These are phyloP conservation scores for Talaromyces sp. DNA, from an alignment of 2,329 filamentous ascomycete species.

Conservation along the genomic window DNA sequence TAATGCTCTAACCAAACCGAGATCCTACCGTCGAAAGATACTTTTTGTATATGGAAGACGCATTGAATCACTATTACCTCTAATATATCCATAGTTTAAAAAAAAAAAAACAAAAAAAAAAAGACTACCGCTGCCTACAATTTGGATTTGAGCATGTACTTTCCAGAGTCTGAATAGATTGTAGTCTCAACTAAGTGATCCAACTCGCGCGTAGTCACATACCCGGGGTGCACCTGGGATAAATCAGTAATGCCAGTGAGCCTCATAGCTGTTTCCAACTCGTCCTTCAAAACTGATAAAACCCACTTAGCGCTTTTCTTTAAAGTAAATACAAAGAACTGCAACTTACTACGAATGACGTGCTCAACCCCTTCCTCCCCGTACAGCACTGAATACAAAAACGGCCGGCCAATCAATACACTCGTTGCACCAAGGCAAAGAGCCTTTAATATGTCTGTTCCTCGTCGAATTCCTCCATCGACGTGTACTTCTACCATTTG, in stretches of 20 bases:
- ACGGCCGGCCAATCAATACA: conserved; percentile 69
- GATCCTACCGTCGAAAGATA: background rate
- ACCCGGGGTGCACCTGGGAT: conserved; percentile 64
- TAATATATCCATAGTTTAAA: background rate
- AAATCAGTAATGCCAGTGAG: conserved; percentile 70
- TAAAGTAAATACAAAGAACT: background rate
- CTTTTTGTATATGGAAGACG: background rate
- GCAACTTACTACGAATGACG: conserved; percentile 54
- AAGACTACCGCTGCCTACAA: background rate
- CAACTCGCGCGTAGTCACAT: conserved; percentile 53
- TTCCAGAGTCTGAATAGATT: background rate
- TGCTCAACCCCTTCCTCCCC: conserved; percentile 59
- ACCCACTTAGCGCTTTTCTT: background rate
- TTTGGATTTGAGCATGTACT: background rate
- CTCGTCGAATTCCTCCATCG: conserved; percentile 78
- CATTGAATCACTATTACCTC: background rate
- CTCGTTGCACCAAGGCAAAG: conserved; percentile 76
- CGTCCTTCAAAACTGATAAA: conserved; percentile 55
- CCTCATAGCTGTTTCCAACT: conserved; percentile 62
- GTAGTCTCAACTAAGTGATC: background rate
- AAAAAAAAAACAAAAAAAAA: background rate
- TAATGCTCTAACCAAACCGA: background rate
- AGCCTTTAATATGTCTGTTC: conserved; percentile 85
- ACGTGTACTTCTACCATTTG: conserved; percentile 73
- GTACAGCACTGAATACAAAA: conserved; percentile 69